Base-by-base conservation (phyloP, 1,284 basidiomycete genomes). In the Phylloporus sp. region DNA sequence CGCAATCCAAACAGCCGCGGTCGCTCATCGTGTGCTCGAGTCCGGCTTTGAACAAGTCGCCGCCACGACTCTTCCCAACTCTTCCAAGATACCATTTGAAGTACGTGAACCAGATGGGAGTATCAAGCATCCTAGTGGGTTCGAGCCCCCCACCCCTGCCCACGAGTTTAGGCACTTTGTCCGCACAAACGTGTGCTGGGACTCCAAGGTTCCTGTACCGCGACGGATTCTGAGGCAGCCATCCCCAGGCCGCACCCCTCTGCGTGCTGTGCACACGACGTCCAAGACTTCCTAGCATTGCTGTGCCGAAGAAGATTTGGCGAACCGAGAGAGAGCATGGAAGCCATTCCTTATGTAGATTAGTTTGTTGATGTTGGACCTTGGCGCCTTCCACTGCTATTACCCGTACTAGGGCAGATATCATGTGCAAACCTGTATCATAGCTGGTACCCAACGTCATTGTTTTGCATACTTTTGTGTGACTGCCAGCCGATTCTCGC, bases 71-170 rank as follows among this genome's bases (percentile, higher is more conserved):
- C 70, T 75, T 27, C 70, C 71, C 2, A 66, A 65, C 14, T 55
- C 58, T 17, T 72, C 74, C 59, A 83, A 82, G 67, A 71, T 82
- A 17, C 82, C 82, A 1, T 78, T 78, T 32, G 81, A 82, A 66
- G 72, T 81, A 0, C 68, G 71, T 47, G 75, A 78, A 19, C 58
- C 63, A 7, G 80, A 83, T 47, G 81, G 81, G 11, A 75, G 65
- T 10, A 68, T 80, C 57, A 75, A 72, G 39, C 81, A 83, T 65
- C 74, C 80, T 12, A 81, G 80, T 49, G 82, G 82, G 1, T 82
- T 82, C 66, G 73, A 78, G 3, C 81, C 81, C 1, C 81, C 82
- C 12, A 82, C 80, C 7, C 76, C 82, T 39, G 75, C 73, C 35
- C 71, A 81, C 66, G 73, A 75, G n/a, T 82, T 81, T 63, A 77